phyloP scores from a whole-genome alignment of 108 stramenopile genomes.

The Parietichytrium sp. region DNA sequence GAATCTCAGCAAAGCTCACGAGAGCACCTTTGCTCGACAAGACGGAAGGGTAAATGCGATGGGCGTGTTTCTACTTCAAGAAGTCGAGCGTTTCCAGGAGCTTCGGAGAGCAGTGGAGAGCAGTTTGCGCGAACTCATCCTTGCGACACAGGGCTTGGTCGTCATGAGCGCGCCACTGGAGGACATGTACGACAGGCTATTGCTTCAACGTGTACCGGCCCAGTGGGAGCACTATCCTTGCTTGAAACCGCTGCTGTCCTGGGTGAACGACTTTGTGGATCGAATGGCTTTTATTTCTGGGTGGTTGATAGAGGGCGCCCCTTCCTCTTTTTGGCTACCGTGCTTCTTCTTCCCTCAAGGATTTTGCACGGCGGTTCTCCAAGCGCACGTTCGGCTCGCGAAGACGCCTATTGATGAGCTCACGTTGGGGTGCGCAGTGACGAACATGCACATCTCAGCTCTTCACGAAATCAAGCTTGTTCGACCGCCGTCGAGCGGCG shows the following conservation, averaged over 20 bases:
- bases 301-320: slow-evolving; percentile 57
- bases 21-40: slow-evolving; percentile 46
- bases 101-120: slow-evolving; percentile 51
- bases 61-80: slow-evolving; percentile 60
- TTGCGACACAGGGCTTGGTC: slow-evolving; percentile 56
- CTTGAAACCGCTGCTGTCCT: slow-evolving; percentile 57
- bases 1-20: slow-evolving; percentile 38
- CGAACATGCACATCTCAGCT: slow-evolving; percentile 47
- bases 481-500: slow-evolving; percentile 52
- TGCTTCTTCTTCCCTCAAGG: slow-evolving; percentile 69
- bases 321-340: slow-evolving; percentile 55
- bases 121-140: slow-evolving; percentile 50
- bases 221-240: slow-evolving; percentile 63
- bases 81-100: slow-evolving; percentile 58
- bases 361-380: slow-evolving; percentile 61
- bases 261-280: slow-evolving; percentile 57
- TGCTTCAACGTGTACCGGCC: slow-evolving; percentile 57
- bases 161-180: slow-evolving; percentile 61
- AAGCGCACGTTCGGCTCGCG: slow-evolving; percentile 55
- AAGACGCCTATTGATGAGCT: slow-evolving; percentile 59
- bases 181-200: slow-evolving; percentile 58
- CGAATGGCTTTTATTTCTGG: slow-evolving; percentile 47
- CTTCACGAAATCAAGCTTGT: slow-evolving; percentile 37
- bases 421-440: too few species aligned
- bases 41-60: slow-evolving; percentile 58